Evolutionary conservation across 495 filamentous ascomycete genomes (phyloP).

Genomic region (Daldinia bambusicola): DNA sequence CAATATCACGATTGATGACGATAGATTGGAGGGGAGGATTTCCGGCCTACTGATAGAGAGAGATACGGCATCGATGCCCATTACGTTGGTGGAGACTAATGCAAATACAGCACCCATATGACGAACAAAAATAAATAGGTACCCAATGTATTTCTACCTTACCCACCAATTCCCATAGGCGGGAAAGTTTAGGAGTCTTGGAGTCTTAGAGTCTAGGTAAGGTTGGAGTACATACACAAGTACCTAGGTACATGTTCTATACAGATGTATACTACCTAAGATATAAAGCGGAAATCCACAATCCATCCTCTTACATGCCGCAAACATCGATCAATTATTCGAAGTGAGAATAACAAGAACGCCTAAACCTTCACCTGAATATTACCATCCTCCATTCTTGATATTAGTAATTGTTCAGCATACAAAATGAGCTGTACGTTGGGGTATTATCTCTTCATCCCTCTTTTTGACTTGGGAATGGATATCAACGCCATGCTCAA

Average conservation of each 20-base stretch:
- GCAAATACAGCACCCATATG: conserved; percentile 25
- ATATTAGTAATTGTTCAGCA: too few relatives aligned
- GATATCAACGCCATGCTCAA: conserved; percentile 11
- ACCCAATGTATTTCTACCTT: conserved; percentile 19
- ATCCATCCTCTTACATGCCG: too few relatives aligned
- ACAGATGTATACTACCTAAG: too few relatives aligned
- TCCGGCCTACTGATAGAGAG: conserved; percentile 1
- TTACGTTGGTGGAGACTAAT: conserved; percentile 30
- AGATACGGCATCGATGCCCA: conserved; percentile 2
- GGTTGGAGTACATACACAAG: too few relatives aligned
- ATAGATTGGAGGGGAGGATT: conserved; percentile 8
- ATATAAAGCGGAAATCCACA: too few relatives aligned
- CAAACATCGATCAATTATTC: too few relatives aligned
- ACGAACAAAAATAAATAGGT: conserved; percentile 11
- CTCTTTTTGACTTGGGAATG: not conserved
- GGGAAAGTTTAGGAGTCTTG: conserved; percentile 20
- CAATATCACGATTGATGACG: conserved; percentile 9
- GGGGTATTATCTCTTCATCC: conserved; percentile 1
- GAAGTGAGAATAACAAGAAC: too few relatives aligned
- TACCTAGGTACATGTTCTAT: too few relatives aligned
- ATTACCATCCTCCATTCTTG: too few relatives aligned
- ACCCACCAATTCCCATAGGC: conserved; percentile 18
- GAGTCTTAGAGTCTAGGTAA: too few relatives aligned
- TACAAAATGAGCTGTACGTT: not conserved
- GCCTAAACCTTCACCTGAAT: too few relatives aligned